A percentile compares a stretch with the other conserved stretches of the same genome.
Evolutionary conservation across 768 basidiomycete genomes (phyloP).

Genomic region (Leccinum subtestaceum): DNA sequence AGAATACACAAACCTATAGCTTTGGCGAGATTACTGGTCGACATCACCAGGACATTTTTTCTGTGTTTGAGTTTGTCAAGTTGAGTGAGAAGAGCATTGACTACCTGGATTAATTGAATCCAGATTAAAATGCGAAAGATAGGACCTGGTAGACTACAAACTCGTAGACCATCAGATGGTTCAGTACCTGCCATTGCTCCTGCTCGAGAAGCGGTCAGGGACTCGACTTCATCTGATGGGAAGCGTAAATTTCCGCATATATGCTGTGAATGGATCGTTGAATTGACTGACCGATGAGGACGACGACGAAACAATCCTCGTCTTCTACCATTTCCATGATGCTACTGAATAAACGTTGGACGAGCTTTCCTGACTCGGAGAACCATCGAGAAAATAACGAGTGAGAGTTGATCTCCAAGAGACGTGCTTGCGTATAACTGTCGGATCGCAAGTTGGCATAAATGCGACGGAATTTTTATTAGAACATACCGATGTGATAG

Average conservation of each 20-base stretch:
- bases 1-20: slow-evolving; percentile 73
- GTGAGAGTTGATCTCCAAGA: slow-evolving; percentile 97
- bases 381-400: slow-evolving; percentile 99
- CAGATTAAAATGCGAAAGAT: not conserved
- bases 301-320: slow-evolving; percentile 86
- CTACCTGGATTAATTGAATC: slow-evolving; percentile 61
- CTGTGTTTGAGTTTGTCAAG: slow-evolving; percentile 91
- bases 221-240: slow-evolving; percentile 88
- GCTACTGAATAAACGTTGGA: slow-evolving; percentile 85
- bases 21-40: slow-evolving; percentile 92
- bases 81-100: slow-evolving; percentile 95
- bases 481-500: slow-evolving; percentile 70
- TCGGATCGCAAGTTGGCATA: slow-evolving; percentile 1
- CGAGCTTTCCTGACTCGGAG: slow-evolving; percentile 97
- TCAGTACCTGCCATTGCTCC: slow-evolving; percentile 95
- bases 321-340: slow-evolving; percentile 93
- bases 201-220: slow-evolving; percentile 89
- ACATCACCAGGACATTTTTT: slow-evolving; percentile 94
- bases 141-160: slow-evolving; percentile 34
- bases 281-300: slow-evolving; percentile 72
- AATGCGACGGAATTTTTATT: not conserved
- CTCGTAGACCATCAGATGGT: slow-evolving; percentile 90
- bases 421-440: slow-evolving; percentile 82
- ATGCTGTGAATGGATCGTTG: not conserved
- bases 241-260: slow-evolving; percentile 5